Base-by-base conservation (phyloP, 192 early-diverging fungal species). In the Backusella morwellensis region DNA sequence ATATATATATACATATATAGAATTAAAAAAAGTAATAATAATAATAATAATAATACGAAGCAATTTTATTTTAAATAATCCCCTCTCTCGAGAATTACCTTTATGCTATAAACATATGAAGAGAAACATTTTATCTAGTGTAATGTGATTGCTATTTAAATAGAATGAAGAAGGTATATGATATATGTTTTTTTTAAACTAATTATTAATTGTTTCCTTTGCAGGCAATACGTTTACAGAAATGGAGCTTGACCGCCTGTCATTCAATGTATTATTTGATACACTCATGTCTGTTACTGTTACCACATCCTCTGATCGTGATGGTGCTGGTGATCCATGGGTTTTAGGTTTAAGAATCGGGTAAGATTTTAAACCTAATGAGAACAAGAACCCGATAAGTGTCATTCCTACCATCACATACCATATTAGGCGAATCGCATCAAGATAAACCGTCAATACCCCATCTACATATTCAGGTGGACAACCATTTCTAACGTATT, bases 381-480 rank as follows among this genome's bases (percentile, higher is more conserved):
- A 74, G 17, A 14, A 42, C 17, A 23, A 6, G 5, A 66, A 66
- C 23, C 77, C 77, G 11, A 79, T 17, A 59, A 77, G 77, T 14
- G 66, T 19, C 50, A 77, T 66, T 4, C 59, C 72, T 29, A 59
- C 42, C 32, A 77, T 75, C 47, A 80, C 54, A 47, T 81, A 74
- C 70, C 77, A 85, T 23, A 83, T 29, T 14, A 80, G 23, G 26
- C 56, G 76, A 23, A 85, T n/a, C 1, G 70, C 69, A 6, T 66
- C 38, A 6, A 79, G 74, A 71, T 81, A 81, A 36, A 54, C 29
- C 1, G 50, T 41, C 15, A 84, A 59, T 2, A 69, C 66, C 14
- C 35, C 35, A 29, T 71, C 76, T 17, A 69, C 8, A 19, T 80
- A 72, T 29, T 78, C 72, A 14, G 42, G n/a, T 11, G 77, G 78